Percentiles rank a stretch among this genome's conserved stretches.
These are phyloP conservation scores for Pyrenochaeta sp. DNA, from an alignment of 2,329 filamentous ascomycete genomes.

Conservation along the genomic window DNA sequence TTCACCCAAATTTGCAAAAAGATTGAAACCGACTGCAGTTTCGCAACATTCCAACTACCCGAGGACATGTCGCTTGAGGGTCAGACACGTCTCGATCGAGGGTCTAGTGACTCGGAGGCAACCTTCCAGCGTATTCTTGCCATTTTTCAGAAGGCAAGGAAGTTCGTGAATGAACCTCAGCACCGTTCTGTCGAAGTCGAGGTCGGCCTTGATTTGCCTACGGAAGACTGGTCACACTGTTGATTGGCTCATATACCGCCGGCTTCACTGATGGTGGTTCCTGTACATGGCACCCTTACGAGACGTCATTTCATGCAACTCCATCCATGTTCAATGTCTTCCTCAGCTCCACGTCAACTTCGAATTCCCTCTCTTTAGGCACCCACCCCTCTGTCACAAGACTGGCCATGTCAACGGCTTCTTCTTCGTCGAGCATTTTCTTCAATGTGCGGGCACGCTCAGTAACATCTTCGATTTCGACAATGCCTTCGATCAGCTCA, in stretches of 20 bases:
- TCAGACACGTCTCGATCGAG: constrained; percentile 12
- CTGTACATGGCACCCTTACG: background rate
- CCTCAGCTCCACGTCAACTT: constrained; percentile 51
- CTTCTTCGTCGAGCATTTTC: constrained; percentile 54
- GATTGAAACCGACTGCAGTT: constrained; percentile 11
- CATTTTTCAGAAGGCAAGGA: constrained; percentile 15
- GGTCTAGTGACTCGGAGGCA: constrained; percentile 1
- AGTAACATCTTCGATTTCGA: constrained; percentile 67
- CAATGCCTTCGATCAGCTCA: constrained; percentile 62
- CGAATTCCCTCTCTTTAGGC: constrained; percentile 57
- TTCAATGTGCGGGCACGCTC: constrained; percentile 61
- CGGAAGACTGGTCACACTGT: background rate
- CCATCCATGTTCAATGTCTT: constrained; percentile 14
- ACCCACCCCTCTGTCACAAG: constrained; percentile 53
- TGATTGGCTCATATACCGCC: background rate
- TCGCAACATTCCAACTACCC: constrained; percentile 20
- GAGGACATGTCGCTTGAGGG: constrained; percentile 21
- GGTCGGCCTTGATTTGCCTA: constrained; percentile 1
- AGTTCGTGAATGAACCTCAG: constrained; percentile 10
- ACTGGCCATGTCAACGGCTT: constrained; percentile 39
- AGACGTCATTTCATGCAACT: background rate
- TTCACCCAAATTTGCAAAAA: constrained; percentile 14
- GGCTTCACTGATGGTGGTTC: background rate
- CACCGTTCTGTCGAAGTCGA: constrained; percentile 20
- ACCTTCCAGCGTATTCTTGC: constrained; percentile 8